Conservation (phyloP, 805 yeast genomes). For the Hyphopichia homilentoma region DNA sequence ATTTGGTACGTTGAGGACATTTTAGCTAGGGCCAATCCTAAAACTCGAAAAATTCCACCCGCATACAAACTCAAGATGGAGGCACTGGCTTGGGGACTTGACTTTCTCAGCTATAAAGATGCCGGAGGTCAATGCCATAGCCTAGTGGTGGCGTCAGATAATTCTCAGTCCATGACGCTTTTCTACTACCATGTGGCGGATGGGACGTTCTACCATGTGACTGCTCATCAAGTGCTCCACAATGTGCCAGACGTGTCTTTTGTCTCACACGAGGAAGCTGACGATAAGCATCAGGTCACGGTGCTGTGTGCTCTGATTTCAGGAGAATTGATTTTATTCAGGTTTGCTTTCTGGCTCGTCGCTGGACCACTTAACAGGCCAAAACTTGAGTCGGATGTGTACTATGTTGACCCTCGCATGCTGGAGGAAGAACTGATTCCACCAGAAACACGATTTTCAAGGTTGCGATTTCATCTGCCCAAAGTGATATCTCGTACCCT, state of each 20-base stretch:
- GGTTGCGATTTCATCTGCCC: constrained; percentile 22
- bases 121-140: constrained; percentile 17
- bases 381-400: constrained; percentile 12
- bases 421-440: constrained; percentile 9
- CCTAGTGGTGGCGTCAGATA: constrained; percentile 51
- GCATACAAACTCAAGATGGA: constrained; percentile 28
- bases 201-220: constrained; percentile 24
- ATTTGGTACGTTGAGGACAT: constrained; percentile 32
- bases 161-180: constrained; percentile 44
- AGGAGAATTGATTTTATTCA: constrained; percentile 41
- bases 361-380: constrained; percentile 23
- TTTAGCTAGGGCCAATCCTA: constrained; percentile 6
- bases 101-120: constrained; percentile 25
- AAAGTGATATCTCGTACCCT: constrained; percentile 27
- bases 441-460: too few relatives aligned
- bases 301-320: constrained; percentile 42
- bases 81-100: constrained; percentile 64
- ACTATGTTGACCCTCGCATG: constrained; percentile 26
- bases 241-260: constrained; percentile 55
- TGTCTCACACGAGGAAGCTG: constrained; percentile 11
- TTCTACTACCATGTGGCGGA: constrained; percentile 29
- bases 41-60: constrained; percentile 19
- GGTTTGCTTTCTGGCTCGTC: constrained; percentile 23
- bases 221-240: constrained; percentile 43
- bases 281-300: constrained; percentile 21